Conservation (phyloP, 2,329 filamentous ascomycete species). For the Trichophyton benhamiae region DNA sequence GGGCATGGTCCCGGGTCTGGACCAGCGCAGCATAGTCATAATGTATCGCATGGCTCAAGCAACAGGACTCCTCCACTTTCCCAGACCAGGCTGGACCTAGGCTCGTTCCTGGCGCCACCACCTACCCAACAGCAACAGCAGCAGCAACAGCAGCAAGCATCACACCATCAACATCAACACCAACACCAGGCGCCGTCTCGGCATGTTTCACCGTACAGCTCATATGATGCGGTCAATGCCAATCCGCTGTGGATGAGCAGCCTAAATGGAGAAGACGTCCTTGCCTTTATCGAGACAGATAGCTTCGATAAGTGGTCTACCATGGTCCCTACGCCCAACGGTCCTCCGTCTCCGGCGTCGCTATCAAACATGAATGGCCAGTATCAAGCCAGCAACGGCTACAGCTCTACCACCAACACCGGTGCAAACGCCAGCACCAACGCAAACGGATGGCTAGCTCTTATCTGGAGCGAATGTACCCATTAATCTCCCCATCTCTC, state of each 20-base stretch:
- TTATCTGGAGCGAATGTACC: constrained; percentile 3
- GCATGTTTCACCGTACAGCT: neutral
- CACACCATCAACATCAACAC: constrained; percentile 4
- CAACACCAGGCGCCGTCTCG: neutral
- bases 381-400: neutral
- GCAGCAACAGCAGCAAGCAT: constrained; percentile 4
- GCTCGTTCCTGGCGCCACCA: constrained; percentile 4
- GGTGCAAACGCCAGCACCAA: neutral
- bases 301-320: constrained; percentile 11
- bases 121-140: constrained; percentile 3
- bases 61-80: neutral
- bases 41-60: neutral
- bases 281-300: constrained; percentile 13
- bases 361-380: neutral
- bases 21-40: neutral
- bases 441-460: constrained; percentile 4
- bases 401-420: neutral
- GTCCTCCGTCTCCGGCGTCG: constrained; percentile 1
- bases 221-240: neutral
- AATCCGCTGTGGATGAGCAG: constrained; percentile 2
- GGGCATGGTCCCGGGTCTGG: neutral
- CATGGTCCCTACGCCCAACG: neutral
- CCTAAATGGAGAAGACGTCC: constrained; percentile 14
- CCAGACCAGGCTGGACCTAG: neutral
- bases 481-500: neutral